phyloP scores from a whole-genome alignment of 768 basidiomycete genomes.

The Amanita phalloides region DNA sequence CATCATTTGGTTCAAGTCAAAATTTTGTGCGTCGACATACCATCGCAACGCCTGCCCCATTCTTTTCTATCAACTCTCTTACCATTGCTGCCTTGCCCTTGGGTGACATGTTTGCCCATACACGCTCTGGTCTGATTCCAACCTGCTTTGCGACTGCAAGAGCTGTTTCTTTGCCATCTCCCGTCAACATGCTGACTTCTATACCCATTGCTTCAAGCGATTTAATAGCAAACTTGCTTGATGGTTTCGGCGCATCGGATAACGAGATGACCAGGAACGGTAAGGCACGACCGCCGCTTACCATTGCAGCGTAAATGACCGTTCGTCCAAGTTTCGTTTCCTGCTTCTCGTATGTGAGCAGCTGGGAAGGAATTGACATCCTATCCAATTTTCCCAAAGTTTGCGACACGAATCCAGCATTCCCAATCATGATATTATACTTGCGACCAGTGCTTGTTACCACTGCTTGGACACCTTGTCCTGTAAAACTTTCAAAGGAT shows the following conservation, averaged over 20 bases:
- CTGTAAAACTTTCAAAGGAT: conserved; percentile 81
- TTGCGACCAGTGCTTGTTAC: conserved; percentile 42
- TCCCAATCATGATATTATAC: conserved; percentile 65
- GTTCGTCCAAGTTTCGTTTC: conserved; percentile 73
- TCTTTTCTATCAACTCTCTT: conserved; percentile 64
- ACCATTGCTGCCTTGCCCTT: conserved; percentile 89
- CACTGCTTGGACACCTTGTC: conserved; percentile 74
- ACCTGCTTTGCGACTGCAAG: conserved; percentile 83
- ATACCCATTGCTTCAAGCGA: conserved; percentile 86
- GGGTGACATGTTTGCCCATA: conserved; percentile 91
- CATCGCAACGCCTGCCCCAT: conserved; percentile 80
- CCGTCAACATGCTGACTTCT: conserved; percentile 89
- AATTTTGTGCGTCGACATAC: conserved; percentile 28
- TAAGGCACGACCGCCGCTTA: conserved; percentile 20
- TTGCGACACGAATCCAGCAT: conserved; percentile 56
- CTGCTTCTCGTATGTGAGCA: conserved; percentile 54
- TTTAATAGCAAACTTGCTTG: conserved; percentile 71
- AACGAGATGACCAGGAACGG: conserved; percentile 78
- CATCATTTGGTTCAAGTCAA: background rate
- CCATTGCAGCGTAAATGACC: conserved; percentile 77
- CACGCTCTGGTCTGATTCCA: conserved; percentile 72
- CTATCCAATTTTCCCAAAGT: conserved; percentile 20
- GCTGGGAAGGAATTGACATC: conserved; percentile 38
- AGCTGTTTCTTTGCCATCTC: conserved; percentile 81
- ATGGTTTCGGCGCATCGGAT: conserved; percentile 79